Base-by-base conservation (phyloP, 768 basidiomycete species). In the Lepiota brunneoincarnata region DNA sequence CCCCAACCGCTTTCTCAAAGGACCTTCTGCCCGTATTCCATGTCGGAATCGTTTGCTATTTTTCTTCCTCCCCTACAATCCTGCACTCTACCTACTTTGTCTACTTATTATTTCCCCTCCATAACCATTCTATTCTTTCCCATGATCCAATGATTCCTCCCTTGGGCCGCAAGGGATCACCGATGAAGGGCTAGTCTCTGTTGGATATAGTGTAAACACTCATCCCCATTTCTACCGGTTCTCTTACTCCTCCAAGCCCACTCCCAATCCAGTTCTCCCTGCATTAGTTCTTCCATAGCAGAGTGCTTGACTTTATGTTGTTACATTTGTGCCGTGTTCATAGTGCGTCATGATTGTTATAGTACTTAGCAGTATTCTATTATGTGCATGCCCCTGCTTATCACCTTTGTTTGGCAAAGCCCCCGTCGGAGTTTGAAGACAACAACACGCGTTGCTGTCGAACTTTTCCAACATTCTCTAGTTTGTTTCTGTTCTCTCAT, bases 401-500 rank as follows among this genome's bases (percentile, higher is more conserved):
- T 6, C 31, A 18, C 36, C 31, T 6, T 7, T 54, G 44, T 54
- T 54, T 54, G 52, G 52, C 52, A 54, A 54, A 4, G 11, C 14
- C 52, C 12, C 11, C 24, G 57, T 66, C 67, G 67, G 67, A 66
- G 64, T 60, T 60, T 59, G 51, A 66, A 65, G 63, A 66, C 58
- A 61, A 57, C 63, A 66, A 66, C 63, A 64, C 63, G 63, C 64
- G 63, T 54, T 57, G 45, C 28, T 48, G 28, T 38, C 26, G 54
- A 24, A 49, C 42, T 58, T 58, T 26, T 46, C 34, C 57, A 41
- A 45, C 50, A 21, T 53, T 58, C 50, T 52, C 49, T 46, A 40
- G 50, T 44, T 40, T 45, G 39, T 35, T 59, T 52, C 55, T 43
- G 26, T 44, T 51, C 54, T 26, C 70, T 59, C 62, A 88, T 88